Percentiles rank a stretch among this genome's conserved stretches.
These are phyloP conservation scores for Candida oleophila DNA, from an alignment of 805 yeast species.

Conservation along the genomic window DNA sequence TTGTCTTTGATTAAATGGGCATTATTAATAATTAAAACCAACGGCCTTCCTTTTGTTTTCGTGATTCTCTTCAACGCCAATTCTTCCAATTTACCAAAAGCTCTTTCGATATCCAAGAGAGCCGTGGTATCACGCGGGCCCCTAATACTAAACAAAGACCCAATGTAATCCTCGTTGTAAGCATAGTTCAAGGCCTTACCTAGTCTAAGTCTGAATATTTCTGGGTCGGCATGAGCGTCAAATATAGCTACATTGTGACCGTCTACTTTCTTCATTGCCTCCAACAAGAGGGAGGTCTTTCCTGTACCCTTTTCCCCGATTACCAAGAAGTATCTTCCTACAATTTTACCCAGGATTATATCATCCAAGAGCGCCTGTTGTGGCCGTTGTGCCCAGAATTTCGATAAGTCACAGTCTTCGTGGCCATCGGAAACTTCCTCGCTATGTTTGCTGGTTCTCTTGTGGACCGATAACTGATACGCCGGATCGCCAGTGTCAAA, in stretches of 20 bases:
- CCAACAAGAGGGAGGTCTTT: constrained; percentile 71
- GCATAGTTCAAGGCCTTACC: constrained; percentile 75
- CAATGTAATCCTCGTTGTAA: constrained; percentile 79
- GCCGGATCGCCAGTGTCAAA: constrained; percentile 69
- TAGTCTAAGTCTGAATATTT: constrained; percentile 70
- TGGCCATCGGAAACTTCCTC: constrained; percentile 12
- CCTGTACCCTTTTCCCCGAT: constrained; percentile 90
- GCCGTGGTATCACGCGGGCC: constrained; percentile 89
- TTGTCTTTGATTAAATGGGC: constrained; percentile 75
- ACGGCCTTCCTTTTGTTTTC: constrained; percentile 45
- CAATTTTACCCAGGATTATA: constrained; percentile 59
- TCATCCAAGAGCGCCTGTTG: constrained; percentile 66
- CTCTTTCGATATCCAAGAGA: constrained; percentile 76
- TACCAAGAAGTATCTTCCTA: constrained; percentile 68
- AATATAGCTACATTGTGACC: constrained; percentile 67
- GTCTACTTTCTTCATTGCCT: constrained; percentile 61
- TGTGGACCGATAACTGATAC: constrained; percentile 56
- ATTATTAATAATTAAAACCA: constrained; percentile 69
- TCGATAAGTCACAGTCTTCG: constrained; percentile 24
- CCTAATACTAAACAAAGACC: constrained; percentile 72
- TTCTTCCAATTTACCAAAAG: constrained; percentile 71
- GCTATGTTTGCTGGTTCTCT: constrained; percentile 32
- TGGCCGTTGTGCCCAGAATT: constrained; percentile 65
- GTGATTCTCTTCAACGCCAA: constrained; percentile 56
- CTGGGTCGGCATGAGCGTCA: constrained; percentile 86